Percentiles rank a stretch among this genome's conserved stretches.
phyloP scores from a whole-genome alignment of 371 early-diverging fungal genomes.

The Haplosporangium sp. region DNA sequence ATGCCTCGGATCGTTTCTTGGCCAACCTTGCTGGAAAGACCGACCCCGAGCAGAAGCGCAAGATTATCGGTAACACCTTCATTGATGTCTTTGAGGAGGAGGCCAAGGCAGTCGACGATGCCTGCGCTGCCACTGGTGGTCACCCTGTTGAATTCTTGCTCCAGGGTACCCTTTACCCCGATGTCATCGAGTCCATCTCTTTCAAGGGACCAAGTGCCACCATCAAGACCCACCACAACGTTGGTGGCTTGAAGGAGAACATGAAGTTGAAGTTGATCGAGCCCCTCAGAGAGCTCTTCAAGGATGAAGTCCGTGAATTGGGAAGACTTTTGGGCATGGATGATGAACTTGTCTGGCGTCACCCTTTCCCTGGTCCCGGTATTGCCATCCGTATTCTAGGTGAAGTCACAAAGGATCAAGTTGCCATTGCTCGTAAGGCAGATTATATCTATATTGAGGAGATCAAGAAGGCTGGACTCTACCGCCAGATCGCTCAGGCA shows the following conservation, averaged over 20 bases:
- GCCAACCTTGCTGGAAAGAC: constrained; percentile 88
- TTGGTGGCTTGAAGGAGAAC: constrained; percentile 95
- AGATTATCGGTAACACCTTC: constrained; percentile 98
- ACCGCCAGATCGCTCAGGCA: constrained; percentile 97
- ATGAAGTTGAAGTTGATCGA: constrained; percentile 98
- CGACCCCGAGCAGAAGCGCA: constrained; percentile 97
- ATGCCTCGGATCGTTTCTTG: constrained; percentile 91
- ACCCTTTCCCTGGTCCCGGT: constrained; percentile 99
- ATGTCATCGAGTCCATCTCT: constrained; percentile 97
- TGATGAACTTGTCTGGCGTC: constrained; percentile 97
- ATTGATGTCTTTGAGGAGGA: constrained; percentile 97
- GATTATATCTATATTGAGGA: constrained; percentile 98
- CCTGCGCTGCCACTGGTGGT: constrained; percentile 66
- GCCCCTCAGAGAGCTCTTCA: constrained; percentile 97
- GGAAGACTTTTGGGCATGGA: constrained; percentile 90
- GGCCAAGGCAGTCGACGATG: constrained; percentile 87
- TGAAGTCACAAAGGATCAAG: constrained; percentile 93
- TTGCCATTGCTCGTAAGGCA: constrained; percentile 93
- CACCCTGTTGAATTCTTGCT: constrained; percentile 92
- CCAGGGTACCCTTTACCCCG: constrained; percentile 98
- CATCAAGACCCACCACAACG: constrained; percentile 99
- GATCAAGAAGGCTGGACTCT: constrained; percentile 95
- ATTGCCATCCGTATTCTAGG: constrained; percentile 97
- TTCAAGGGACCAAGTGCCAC: constrained; percentile 99
- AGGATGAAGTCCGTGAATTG: constrained; percentile 97